phyloP scores from a whole-genome alignment of 768 basidiomycete genomes.

The Trametes maxima region DNA sequence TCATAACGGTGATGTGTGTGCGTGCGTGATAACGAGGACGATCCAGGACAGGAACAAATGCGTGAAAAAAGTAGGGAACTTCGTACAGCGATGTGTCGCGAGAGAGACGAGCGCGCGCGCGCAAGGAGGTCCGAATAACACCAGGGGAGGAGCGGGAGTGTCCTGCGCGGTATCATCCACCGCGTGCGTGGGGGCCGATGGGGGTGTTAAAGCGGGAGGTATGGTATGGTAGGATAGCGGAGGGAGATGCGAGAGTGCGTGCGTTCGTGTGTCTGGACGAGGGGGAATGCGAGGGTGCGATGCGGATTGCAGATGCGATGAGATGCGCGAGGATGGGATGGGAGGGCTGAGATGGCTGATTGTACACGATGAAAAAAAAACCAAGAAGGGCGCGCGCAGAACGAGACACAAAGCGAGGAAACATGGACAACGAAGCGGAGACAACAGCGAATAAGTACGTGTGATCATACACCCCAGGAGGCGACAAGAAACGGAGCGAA shows the following conservation, averaged over 20 bases:
- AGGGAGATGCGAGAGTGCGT: not conserved
- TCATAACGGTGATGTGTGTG: not conserved
- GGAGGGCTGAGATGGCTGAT: constrained; percentile 5
- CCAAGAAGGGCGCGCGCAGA: constrained; percentile 11
- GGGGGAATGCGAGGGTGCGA: constrained; percentile 10
- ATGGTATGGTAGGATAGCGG: not conserved
- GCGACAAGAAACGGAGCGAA: not conserved
- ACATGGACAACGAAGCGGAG: constrained; percentile 24
- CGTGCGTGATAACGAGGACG: not conserved
- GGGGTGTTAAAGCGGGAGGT: not conserved
- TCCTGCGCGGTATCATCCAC: constrained; percentile 23
- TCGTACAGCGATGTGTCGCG: not conserved
- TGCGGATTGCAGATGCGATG: constrained; percentile 5
- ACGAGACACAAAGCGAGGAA: constrained; percentile 15
- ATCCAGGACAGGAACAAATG: not conserved
- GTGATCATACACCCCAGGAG: constrained; percentile 18
- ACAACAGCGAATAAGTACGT: constrained; percentile 16
- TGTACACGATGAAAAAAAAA: constrained; percentile 27
- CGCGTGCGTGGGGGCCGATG: constrained; percentile 7
- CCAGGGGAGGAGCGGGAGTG: not conserved
- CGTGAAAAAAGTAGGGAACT: not conserved
- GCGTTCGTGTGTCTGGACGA: not conserved
- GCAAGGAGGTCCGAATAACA: constrained; percentile 3
- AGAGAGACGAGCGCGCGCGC: not conserved
- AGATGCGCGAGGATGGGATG: constrained; percentile 9